Percentiles rank a stretch among this genome's conserved stretches.
phyloP scores from a whole-genome alignment of 495 filamentous ascomycete genomes.

The Clohesyomyces aquaticus region DNA sequence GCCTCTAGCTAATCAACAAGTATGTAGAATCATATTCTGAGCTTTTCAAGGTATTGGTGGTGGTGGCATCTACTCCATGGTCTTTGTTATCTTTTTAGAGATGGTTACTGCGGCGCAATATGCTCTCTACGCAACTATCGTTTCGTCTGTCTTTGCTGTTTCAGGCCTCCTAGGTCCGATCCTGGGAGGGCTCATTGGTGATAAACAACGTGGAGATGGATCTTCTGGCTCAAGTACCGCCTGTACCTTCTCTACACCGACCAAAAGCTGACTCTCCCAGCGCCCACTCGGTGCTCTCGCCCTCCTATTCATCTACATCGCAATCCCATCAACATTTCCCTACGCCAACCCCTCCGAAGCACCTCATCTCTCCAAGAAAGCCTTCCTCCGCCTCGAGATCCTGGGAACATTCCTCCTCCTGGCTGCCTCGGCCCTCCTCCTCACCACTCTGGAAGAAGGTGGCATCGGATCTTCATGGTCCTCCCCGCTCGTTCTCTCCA shows the following conservation, averaged over 20 bases:
- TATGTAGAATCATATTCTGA: too few species aligned
- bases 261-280: background rate
- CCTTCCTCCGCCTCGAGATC: background rate
- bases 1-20: too few species aligned
- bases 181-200: conserved; percentile 6
- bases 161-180: conserved; percentile 6
- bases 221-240: conserved; percentile 5
- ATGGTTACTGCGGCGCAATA: background rate
- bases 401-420: background rate
- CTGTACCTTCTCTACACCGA: background rate
- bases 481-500: background rate
- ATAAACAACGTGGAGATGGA: conserved; percentile 14
- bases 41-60: conserved; percentile 44
- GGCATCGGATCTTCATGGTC: background rate
- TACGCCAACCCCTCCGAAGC: too few species aligned
- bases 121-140: background rate
- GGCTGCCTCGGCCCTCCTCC: background rate
- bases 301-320: background rate
- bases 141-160: background rate
- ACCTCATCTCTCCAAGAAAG: background rate
- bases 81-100: conserved; percentile 3
- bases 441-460: background rate
- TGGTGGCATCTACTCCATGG: conserved; percentile 1
- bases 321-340: background rate
- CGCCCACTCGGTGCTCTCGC: background rate